These are phyloP conservation scores for Sarocladiaceae sp. DNA, from an alignment of 2,329 filamentous ascomycete genomes.

Conservation along the genomic window DNA sequence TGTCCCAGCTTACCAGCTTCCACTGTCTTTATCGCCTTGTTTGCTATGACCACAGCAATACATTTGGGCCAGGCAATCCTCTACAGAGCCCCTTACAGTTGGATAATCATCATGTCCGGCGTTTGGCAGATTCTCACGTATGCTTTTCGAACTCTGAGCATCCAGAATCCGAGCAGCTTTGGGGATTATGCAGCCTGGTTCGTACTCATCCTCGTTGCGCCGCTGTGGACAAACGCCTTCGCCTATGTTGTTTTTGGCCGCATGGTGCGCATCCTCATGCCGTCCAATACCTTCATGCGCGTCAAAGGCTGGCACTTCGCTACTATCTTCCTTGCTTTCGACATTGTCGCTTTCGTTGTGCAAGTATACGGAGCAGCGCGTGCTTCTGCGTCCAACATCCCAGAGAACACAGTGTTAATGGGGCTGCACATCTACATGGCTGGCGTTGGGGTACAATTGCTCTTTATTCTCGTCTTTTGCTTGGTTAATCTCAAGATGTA, in stretches of 20 bases:
- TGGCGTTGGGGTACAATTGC: neutral
- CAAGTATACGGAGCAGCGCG: neutral
- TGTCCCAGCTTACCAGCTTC: neutral
- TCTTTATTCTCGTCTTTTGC: conserved; percentile 1
- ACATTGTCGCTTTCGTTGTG: neutral
- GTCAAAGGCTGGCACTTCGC: neutral
- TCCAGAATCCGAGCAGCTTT: neutral
- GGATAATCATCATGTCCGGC: neutral
- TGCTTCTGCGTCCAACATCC: neutral
- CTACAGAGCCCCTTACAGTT: neutral
- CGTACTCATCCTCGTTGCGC: neutral
- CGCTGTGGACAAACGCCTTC: conserved; percentile 4
- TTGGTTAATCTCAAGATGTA: neutral
- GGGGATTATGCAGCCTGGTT: neutral
- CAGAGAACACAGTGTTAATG: neutral
- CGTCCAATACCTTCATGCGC: neutral
- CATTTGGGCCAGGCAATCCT: neutral
- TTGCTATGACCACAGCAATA: neutral
- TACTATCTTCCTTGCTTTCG: neutral
- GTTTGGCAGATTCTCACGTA: neutral
- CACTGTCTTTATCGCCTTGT: neutral
- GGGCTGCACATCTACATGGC: conserved; percentile 5
- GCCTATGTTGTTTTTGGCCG: conserved; percentile 2
- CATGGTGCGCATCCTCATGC: neutral
- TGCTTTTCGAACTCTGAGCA: neutral